Evolutionary conservation across 495 filamentous ascomycete genomes (phyloP), one percentile per base, ranked within the genome.

Genomic region (Bombardia bombarda): DNA sequence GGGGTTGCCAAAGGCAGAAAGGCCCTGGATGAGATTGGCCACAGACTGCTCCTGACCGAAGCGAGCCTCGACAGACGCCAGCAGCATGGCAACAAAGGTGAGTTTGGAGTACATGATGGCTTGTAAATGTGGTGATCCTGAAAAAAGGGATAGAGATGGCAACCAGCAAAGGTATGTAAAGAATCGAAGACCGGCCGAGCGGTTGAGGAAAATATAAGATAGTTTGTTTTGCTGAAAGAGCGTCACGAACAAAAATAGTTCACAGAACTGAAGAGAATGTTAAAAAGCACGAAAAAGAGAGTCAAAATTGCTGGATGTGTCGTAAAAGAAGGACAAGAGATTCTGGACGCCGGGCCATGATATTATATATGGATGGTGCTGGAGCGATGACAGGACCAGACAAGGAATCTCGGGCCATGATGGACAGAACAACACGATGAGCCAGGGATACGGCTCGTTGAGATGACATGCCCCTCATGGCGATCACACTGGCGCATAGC

Each of bases 31-130:
- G 34, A 58, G 56, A 12, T 38, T 48, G 35, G 74, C 72, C 24
- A 74, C 63, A 14, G 57, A 25, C 23, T 76, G 69, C 51, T 80
- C 77, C 52, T 74, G 69, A 23, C 68, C 65, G 56, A 80, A 79
- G 38, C 75, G 69, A 39, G 75, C 71, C 33, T 75, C 57, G 45
- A 58, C 61, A 30, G 66, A 53, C 20, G 73, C 71, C 45, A 72
- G 30, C 12, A 77, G 38, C 34, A 63, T 56, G 18, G 66, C 60
- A 41, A 70, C 30, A 38, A 70, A 21, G 48, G 63, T 40, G 36
- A 60, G 34, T 34, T 73, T 69, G 56, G 67, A 56, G 49, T 69
- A 57, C 72, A 75, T 77, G 42, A 37, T 71, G 62, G n/a, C n/a
- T n/a, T n/a, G n/a, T n/a, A n/a, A n/a, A n/a, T n/a, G n/a, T n/a